Conservation (phyloP, 352 stramenopile species). For the Achlya hypogyna region DNA sequence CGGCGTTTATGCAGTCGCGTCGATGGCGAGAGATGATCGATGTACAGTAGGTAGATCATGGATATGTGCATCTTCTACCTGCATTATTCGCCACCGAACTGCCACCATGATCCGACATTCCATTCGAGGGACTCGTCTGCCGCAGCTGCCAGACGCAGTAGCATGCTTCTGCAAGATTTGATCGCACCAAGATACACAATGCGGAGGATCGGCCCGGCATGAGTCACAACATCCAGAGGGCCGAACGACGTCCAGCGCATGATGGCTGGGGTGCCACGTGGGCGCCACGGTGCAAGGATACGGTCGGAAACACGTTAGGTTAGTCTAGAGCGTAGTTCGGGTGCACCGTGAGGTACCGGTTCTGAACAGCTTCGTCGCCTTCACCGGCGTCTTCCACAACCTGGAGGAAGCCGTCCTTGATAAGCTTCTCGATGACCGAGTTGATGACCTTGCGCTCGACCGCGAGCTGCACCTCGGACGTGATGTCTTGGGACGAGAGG, state of each 20-base stretch:
- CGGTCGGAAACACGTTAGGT: not conserved
- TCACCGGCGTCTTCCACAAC: slow-evolving; percentile 63
- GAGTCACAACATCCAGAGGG: too few species aligned
- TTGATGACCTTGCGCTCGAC: slow-evolving; percentile 77
- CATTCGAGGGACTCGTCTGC: too few species aligned
- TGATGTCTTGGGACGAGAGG: slow-evolving; percentile 73
- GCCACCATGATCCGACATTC: too few species aligned
- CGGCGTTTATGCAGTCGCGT: not conserved
- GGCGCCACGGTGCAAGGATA: too few species aligned
- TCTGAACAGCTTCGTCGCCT: slow-evolving; percentile 42
- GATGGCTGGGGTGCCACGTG: too few species aligned
- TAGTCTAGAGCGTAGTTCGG: slow-evolving; percentile 73
- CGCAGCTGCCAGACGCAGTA: too few species aligned
- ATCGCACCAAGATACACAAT: too few species aligned
- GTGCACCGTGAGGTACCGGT: slow-evolving; percentile 70
- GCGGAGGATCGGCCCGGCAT: too few species aligned
- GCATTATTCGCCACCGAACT: too few species aligned
- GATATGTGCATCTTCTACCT: not conserved
- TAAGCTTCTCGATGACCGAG: slow-evolving; percentile 71
- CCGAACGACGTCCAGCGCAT: too few species aligned
- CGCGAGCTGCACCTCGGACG: slow-evolving; percentile 65
- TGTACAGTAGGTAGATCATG: too few species aligned
- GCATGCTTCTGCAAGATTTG: too few species aligned
- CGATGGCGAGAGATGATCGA: not conserved
- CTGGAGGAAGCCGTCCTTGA: slow-evolving; percentile 64